Evolutionary conservation across 768 basidiomycete species (phyloP), one percentile per base, ranked within the genome.

Genomic region (Cyclocybe cylindracea): DNA sequence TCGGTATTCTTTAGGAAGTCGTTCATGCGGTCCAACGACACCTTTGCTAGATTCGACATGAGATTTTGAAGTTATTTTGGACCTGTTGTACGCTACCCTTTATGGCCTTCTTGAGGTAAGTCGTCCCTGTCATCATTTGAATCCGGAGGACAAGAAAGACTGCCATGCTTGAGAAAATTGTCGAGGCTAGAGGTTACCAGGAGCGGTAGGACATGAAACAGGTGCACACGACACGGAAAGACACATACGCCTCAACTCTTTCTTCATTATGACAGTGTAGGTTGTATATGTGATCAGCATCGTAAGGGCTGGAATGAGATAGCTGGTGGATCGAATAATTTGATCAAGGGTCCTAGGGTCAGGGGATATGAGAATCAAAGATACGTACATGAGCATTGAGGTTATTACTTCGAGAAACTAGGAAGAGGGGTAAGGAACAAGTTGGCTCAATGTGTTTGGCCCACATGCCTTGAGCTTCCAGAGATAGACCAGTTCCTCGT

Each of bases 241-340:
- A 6, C 9, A 53, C 54, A 36, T 29, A 61, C 60, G 46, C 48
- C 55, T 74, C 33, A 79, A 66, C 0, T 70, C 61, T 56, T 73
- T 54, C 43, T 72, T 73, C 66, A 74, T 71, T 40, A 78, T 58
- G 32, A 74, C 44, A 3, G 75, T 77, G 69, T 84, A 89, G 6
- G 80, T 72, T 1, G 77, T 72, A 58, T 81, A 89, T 1, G 86
- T 84, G 11, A 79, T 75, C 38, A 85, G 60, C 87, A 89, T 90
- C 31, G 80, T 83, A 1, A 80, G 35, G 7, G 89, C 64, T 0
- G 89, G 88, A 39, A 89, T 77, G 37, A 80, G 49, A 53, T 74
- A 79, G 62, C 84, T 87, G 47, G 2, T 32, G 35, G 55, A 29
- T 18, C 37, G 14, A 11, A 38, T 44, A 18, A 5, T 24, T 24